Conservation (phyloP, 257 asterid genomes). For the Gentiana dahurica region DNA sequence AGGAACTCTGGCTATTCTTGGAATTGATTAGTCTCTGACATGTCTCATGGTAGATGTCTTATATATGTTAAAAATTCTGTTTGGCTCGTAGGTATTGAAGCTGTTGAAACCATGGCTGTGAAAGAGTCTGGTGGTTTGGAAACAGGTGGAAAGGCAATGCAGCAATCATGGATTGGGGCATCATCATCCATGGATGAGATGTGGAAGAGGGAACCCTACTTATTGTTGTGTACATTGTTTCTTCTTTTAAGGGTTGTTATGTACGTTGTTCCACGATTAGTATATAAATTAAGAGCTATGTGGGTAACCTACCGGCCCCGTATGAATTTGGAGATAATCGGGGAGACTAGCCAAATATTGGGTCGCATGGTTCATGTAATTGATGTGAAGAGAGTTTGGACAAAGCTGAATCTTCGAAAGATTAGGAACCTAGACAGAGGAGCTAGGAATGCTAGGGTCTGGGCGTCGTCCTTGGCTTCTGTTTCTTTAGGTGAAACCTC, state of each 20-base stretch:
- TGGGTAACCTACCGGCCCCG: conserved; percentile 34
- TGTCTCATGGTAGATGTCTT: not conserved
- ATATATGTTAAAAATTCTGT: not conserved
- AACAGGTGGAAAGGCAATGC: conserved; percentile 6
- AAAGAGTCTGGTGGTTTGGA: conserved; percentile 14
- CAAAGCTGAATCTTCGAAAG: conserved; percentile 33
- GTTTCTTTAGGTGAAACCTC: conserved; percentile 41
- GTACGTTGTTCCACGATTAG: conserved; percentile 30
- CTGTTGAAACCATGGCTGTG: conserved; percentile 9
- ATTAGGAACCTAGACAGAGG: conserved; percentile 42
- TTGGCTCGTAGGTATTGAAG: conserved; percentile 4
- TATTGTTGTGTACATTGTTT: conserved; percentile 28
- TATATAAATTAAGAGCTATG: conserved; percentile 19
- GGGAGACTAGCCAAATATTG: conserved; percentile 45
- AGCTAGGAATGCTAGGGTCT: conserved; percentile 48
- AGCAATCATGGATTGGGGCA: conserved; percentile 15
- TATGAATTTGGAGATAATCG: conserved; percentile 36
- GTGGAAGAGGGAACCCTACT: conserved; percentile 33
- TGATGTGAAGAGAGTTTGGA: conserved; percentile 47
- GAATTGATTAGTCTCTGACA: too few species aligned
- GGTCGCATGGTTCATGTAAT: conserved; percentile 33
- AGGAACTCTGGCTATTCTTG: too few species aligned
- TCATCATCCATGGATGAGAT: conserved; percentile 18
- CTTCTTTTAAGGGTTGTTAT: conserved; percentile 30
- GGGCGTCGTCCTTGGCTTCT: conserved; percentile 58